A percentile compares a stretch with the other conserved stretches of the same genome.
Conservation (phyloP, 2,329 filamentous ascomycete genomes). For the Fusarium haematococcum region DNA sequence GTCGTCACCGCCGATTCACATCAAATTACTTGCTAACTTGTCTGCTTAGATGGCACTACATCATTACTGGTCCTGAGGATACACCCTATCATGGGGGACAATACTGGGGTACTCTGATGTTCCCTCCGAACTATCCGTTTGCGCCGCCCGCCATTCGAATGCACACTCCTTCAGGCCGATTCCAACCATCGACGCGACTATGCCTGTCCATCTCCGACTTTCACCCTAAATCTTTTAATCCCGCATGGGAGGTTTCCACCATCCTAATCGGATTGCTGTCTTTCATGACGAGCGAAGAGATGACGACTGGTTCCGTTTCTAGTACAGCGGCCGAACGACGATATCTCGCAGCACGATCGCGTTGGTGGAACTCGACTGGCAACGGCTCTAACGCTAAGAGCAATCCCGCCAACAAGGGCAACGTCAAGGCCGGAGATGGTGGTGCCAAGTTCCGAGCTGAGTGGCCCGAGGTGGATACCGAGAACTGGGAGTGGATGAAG, state of each 20-base stretch:
- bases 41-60: conserved; percentile 83
- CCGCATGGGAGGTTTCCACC: conserved; percentile 97
- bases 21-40: conserved; percentile 18
- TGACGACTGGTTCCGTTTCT: conserved; percentile 92
- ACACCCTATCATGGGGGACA: conserved; percentile 96
- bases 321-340: conserved; percentile 82
- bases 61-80: conserved; percentile 92
- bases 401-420: conserved; percentile 71
- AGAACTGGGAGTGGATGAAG: conserved; percentile 94
- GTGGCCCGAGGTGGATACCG: conserved; percentile 88
- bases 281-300: conserved; percentile 99
- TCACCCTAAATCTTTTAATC: conserved; percentile 97
- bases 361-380: conserved; percentile 98
- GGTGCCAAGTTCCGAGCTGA: conserved; percentile 89
- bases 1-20: conserved; percentile 41
- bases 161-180: conserved; percentile 96
- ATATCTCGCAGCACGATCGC: conserved; percentile 79
- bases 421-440: conserved; percentile 92
- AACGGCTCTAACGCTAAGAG: conserved; percentile 77
- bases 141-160: conserved; percentile 97
- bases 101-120: conserved; percentile 97
- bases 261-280: conserved; percentile 94
- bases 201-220: conserved; percentile 98
- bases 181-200: conserved; percentile 90
- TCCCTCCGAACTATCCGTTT: conserved; percentile 96